These are phyloP conservation scores for Phytophthora agathidicida DNA, from an alignment of 352 stramenopile species.

Conservation along the genomic window DNA sequence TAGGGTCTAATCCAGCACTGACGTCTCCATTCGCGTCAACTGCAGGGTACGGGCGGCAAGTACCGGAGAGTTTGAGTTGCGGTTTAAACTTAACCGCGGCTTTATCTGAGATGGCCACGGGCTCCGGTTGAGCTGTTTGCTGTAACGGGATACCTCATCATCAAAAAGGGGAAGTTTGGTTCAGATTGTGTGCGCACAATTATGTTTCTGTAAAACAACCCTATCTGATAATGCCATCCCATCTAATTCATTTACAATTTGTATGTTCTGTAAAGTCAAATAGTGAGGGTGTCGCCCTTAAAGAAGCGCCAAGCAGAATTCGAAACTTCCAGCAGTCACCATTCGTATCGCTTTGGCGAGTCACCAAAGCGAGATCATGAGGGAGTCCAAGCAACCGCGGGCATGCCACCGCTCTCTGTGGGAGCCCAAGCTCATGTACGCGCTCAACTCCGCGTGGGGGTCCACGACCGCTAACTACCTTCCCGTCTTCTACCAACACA, in stretches of 20 bases:
- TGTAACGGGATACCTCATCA: constrained; percentile 65
- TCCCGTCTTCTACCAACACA: constrained; percentile 72
- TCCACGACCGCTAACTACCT: constrained; percentile 76
- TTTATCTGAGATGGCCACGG: constrained; percentile 21
- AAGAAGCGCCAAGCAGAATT: constrained; percentile 2
- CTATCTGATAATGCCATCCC: constrained; percentile 42
- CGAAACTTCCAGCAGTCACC: background rate
- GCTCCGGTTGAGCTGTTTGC: constrained; percentile 52
- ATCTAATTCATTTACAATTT: constrained; percentile 2
- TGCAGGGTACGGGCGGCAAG: background rate
- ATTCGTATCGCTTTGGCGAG: constrained; percentile 5
- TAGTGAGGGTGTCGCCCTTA: constrained; percentile 6
- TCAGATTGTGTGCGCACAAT: too few species aligned
- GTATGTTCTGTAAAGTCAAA: background rate
- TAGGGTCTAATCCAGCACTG: background rate
- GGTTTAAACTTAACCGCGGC: background rate
- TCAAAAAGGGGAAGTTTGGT: constrained; percentile 87
- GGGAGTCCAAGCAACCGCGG: background rate
- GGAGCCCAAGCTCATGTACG: constrained; percentile 78
- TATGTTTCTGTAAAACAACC: constrained; percentile 1
- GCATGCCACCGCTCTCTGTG: constrained; percentile 26
- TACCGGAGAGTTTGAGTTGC: background rate
- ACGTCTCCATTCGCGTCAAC: background rate
- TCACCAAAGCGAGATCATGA: background rate
- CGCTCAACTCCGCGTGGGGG: constrained; percentile 53